These are phyloP conservation scores for Aeminium ludgeri DNA, from an alignment of 495 filamentous ascomycete genomes.

Conservation along the genomic window DNA sequence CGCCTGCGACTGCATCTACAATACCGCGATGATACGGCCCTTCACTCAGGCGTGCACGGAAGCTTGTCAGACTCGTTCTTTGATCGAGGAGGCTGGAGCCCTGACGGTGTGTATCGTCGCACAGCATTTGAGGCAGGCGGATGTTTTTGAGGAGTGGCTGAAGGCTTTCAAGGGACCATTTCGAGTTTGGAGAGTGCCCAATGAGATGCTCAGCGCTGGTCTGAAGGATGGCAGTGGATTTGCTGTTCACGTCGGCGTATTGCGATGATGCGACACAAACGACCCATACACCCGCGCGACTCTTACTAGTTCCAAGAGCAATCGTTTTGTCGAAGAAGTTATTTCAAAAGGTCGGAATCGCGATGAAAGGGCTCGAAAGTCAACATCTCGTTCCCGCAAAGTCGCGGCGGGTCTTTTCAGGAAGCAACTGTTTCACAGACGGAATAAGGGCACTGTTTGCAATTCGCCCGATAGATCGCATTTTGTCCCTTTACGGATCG, in stretches of 20 bases:
- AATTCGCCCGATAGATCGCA: too few relatives aligned
- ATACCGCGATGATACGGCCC: conserved; percentile 47
- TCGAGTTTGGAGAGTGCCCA: conserved; percentile 59
- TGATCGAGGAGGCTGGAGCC: neutral
- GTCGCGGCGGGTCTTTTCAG: too few relatives aligned
- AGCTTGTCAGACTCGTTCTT: conserved; percentile 42
- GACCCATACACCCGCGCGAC: too few relatives aligned
- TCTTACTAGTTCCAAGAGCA: too few relatives aligned
- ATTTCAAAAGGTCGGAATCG: too few relatives aligned
- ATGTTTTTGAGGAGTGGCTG: conserved; percentile 76
- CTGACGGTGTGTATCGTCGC: conserved; percentile 57
- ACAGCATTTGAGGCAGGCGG: conserved; percentile 68
- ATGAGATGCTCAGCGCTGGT: conserved; percentile 36
- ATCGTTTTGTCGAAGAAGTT: too few relatives aligned
- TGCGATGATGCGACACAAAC: conserved; percentile 20
- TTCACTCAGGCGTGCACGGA: conserved; percentile 77
- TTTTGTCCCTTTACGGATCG: too few relatives aligned
- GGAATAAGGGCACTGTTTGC: too few relatives aligned
- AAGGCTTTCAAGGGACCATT: conserved; percentile 47
- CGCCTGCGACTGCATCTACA: conserved; percentile 30
- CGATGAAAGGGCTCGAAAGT: too few relatives aligned
- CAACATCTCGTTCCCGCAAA: too few relatives aligned
- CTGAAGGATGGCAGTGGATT: conserved; percentile 46
- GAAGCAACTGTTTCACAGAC: too few relatives aligned
- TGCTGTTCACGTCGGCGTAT: conserved; percentile 47